Evolutionary conservation across 2,329 filamentous ascomycete genomes (phyloP).

Genomic region (Cordyceps farinosa): DNA sequence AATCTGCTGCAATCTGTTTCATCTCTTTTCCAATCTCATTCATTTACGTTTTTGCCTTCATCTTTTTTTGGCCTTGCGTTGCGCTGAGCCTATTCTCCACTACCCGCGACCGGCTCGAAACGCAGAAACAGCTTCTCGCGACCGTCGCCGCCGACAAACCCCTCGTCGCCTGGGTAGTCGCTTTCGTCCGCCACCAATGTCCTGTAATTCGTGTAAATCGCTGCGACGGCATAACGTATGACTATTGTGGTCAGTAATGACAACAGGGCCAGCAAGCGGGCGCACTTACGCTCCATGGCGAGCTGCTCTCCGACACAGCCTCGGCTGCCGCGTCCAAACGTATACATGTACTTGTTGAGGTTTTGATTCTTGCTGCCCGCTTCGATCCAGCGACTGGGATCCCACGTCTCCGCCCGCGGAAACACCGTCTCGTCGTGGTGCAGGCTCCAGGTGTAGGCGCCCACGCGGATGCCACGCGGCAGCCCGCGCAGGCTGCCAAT

Average conservation of each 20-base stretch:
- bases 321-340: neutral
- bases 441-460: neutral
- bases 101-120: constrained; percentile 29
- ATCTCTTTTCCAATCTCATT: no score
- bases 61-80: neutral
- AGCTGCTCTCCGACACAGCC: neutral
- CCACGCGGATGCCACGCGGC: neutral
- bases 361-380: neutral
- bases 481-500: neutral
- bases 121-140: neutral
- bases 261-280: neutral
- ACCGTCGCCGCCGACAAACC: neutral
- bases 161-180: neutral
- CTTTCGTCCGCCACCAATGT: neutral
- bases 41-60: neutral
- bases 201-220: neutral
- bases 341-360: neutral
- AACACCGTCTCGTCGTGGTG: neutral
- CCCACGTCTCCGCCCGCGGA: neutral
- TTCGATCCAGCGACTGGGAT: neutral
- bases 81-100: neutral
- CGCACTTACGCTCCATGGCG: constrained; percentile 1
- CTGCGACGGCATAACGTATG: neutral
- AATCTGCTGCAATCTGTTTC: no score
- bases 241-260: neutral